A percentile compares a stretch with the other conserved stretches of the same genome.
phyloP scores from a whole-genome alignment of 768 basidiomycete genomes.

The Pulveroboletus sp. region DNA sequence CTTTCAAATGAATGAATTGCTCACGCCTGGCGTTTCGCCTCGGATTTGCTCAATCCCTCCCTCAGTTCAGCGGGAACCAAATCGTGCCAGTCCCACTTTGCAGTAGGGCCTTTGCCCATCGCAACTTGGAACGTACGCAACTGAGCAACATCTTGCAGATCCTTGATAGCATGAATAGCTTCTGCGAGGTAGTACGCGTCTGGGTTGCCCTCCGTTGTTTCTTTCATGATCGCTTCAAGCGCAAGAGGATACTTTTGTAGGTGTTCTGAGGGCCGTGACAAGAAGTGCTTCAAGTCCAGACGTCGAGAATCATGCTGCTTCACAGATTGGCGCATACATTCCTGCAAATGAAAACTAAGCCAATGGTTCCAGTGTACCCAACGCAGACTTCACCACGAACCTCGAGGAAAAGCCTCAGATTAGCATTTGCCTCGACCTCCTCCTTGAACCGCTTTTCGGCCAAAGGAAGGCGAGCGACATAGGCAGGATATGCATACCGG shows the following conservation, averaged over 20 bases:
- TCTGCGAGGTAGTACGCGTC: conserved; percentile 80
- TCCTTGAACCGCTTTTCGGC: conserved; percentile 87
- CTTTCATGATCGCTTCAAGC: conserved; percentile 80
- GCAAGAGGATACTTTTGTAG: conserved; percentile 69
- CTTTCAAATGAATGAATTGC: conserved; percentile 24
- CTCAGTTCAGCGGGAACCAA: conserved; percentile 67
- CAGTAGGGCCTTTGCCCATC: conserved; percentile 75
- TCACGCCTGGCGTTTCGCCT: conserved; percentile 81
- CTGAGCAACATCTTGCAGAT: conserved; percentile 74
- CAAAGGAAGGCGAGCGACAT: conserved; percentile 77
- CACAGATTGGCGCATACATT: conserved; percentile 40
- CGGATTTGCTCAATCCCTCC: conserved; percentile 60
- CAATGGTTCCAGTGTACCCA: background rate
- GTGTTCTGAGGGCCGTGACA: conserved; percentile 59
- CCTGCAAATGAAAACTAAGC: conserved; percentile 12
- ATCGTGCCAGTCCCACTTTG: conserved; percentile 90
- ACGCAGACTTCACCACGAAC: conserved; percentile 35
- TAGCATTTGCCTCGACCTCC: conserved; percentile 74
- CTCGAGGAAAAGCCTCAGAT: conserved; percentile 83
- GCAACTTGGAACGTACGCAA: conserved; percentile 86
- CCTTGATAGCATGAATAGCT: conserved; percentile 80
- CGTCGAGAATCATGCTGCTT: conserved; percentile 52
- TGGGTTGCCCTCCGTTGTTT: conserved; percentile 75
- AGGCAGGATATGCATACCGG: conserved; percentile 78
- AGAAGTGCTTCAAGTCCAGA: conserved; percentile 59